Conservation (phyloP, 495 filamentous ascomycete species). For the Podospora pseudopauciseta region DNA sequence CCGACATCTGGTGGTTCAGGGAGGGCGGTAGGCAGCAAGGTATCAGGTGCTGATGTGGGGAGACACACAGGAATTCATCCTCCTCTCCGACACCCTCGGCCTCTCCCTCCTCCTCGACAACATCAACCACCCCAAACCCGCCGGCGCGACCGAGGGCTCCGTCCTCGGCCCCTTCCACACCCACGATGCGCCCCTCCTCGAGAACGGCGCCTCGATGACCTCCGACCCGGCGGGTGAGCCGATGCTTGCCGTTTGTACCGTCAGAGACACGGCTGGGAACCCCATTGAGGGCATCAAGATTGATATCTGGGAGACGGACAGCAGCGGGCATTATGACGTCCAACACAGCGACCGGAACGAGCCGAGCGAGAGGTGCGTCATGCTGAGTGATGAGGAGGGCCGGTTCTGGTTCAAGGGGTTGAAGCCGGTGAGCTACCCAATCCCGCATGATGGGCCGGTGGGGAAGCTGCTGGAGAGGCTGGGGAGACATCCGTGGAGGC, state of each 20-base stretch:
- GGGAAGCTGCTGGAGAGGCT: conserved; percentile 70
- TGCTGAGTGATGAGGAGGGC: conserved; percentile 66
- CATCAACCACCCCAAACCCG: conserved; percentile 87
- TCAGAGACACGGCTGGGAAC: conserved; percentile 63
- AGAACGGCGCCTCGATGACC: conserved; percentile 65
- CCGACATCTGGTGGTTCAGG: too few species aligned
- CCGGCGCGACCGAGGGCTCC: conserved; percentile 74
- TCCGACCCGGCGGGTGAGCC: conserved; percentile 67
- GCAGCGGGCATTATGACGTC: conserved; percentile 83
- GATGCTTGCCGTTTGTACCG: conserved; percentile 70
- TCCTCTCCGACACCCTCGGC: conserved; percentile 86
- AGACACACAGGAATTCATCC: conserved; percentile 73
- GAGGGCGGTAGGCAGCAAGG: too few species aligned
- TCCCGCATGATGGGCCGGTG: conserved; percentile 86
- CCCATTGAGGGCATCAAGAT: conserved; percentile 70
- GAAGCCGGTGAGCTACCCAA: conserved; percentile 83
- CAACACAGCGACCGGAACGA: conserved; percentile 67
- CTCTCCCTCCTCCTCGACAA: conserved; percentile 85
- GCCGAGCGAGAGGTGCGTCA: conserved; percentile 77
- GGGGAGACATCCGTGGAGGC: conserved; percentile 74
- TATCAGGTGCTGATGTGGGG: too few species aligned
- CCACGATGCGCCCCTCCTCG: conserved; percentile 69
- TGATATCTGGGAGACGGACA: conserved; percentile 94
- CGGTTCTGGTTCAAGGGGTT: conserved; percentile 87
- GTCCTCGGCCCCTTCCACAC: conserved; percentile 94